Percentiles rank a stretch among this genome's conserved stretches.
Conservation (phyloP, 2,329 filamentous ascomycete genomes). For the Sporothrix pseudoabietina region DNA sequence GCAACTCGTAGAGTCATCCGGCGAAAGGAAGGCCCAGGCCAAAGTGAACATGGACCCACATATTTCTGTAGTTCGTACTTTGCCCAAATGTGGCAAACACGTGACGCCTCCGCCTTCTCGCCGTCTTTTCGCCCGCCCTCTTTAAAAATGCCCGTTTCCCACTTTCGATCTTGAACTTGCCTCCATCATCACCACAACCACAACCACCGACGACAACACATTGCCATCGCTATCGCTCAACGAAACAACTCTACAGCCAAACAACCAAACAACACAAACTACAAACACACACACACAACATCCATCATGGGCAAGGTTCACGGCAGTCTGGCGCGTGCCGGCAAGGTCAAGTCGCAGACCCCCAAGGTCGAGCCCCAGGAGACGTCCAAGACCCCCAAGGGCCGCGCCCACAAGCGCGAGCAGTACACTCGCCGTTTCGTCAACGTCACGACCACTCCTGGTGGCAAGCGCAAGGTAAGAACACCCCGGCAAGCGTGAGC, state of each 20-base stretch:
- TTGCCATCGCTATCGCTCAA: neutral
- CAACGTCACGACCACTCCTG: constrained; percentile 85
- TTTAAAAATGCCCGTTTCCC: neutral
- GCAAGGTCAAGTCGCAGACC: constrained; percentile 97
- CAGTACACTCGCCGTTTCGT: constrained; percentile 97
- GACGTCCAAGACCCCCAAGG: constrained; percentile 97
- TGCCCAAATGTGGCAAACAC: constrained; percentile 3
- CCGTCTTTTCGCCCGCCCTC: neutral
- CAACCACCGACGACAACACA: neutral
- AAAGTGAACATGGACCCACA: neutral
- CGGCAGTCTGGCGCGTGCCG: constrained; percentile 45
- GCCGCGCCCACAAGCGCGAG: constrained; percentile 95
- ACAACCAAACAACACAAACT: neutral
- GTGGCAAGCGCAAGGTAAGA: constrained; percentile 93
- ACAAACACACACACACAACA: neutral
- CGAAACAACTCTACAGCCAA: neutral
- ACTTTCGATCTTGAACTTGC: neutral
- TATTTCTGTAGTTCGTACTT: neutral
- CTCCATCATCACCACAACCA: neutral
- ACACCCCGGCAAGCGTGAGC: neutral
- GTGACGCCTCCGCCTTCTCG: neutral
- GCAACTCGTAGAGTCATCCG: constrained; percentile 18
- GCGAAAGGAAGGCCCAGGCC: neutral
- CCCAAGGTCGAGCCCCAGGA: constrained; percentile 89
- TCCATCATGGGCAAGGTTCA: constrained; percentile 36